Percentiles rank a stretch among this genome's conserved stretches.
Evolutionary conservation across 495 filamentous ascomycete genomes (phyloP).

Genomic region (Daldinia caldariorum): DNA sequence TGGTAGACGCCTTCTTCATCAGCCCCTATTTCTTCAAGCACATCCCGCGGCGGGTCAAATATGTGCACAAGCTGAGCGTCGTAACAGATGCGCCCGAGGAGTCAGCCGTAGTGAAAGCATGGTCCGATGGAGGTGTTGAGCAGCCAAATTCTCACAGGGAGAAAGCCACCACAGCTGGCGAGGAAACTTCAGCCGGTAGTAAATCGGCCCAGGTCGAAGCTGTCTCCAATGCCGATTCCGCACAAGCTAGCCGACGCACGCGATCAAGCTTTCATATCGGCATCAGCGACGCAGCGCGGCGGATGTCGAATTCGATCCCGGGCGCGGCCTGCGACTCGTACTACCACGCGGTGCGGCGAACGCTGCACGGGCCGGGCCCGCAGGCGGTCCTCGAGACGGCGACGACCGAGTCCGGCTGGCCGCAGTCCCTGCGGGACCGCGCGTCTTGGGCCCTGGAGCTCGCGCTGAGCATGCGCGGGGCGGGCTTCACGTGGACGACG

Average conservation of each 20-base stretch:
- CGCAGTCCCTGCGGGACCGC: constrained; percentile 24
- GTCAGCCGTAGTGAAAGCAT: neutral
- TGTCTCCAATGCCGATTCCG: neutral
- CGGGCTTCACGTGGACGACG: constrained; percentile 37
- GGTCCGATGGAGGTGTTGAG: constrained; percentile 29
- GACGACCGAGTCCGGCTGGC: constrained; percentile 30
- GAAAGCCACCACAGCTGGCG: neutral
- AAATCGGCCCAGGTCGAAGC: neutral
- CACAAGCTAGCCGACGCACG: neutral
- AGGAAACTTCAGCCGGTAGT: neutral
- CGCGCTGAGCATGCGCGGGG: constrained; percentile 37
- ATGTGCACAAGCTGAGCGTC: constrained; percentile 25
- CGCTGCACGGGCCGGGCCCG: constrained; percentile 22
- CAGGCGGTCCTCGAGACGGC: constrained; percentile 29
- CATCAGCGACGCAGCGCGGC: constrained; percentile 13
- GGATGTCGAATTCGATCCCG: constrained; percentile 24
- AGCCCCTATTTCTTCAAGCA: constrained; percentile 35
- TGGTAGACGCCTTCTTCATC: constrained; percentile 38
- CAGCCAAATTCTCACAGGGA: constrained; percentile 11
- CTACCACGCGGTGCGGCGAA: constrained; percentile 17
- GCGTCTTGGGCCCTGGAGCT: constrained; percentile 38
- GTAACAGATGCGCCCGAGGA: constrained; percentile 4
- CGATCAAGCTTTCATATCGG: constrained; percentile 14
- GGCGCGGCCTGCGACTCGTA: constrained; percentile 25
- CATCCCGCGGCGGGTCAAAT: constrained; percentile 31